phyloP scores from a whole-genome alignment of 305 asterid genomes.

The Fraxinus sp. region DNA sequence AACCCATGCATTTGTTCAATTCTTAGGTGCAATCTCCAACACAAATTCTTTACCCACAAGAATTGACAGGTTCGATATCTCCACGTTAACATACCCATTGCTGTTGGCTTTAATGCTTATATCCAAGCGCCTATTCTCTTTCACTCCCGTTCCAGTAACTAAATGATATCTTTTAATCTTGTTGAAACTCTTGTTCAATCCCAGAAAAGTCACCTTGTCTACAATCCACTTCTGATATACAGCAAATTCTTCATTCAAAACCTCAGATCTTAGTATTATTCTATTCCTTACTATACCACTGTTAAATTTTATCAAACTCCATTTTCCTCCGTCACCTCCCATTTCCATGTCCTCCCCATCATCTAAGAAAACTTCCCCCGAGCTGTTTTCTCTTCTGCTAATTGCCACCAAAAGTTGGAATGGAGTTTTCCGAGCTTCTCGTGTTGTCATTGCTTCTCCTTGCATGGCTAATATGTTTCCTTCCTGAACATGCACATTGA shows the following conservation, averaged over 20 bases:
- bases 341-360: constrained; percentile 51
- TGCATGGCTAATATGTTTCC: constrained; percentile 70
- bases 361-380: constrained; percentile 62
- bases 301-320: constrained; percentile 45
- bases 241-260: constrained; percentile 57
- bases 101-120: background rate
- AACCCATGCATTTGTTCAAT: constrained; percentile 4
- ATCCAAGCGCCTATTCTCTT: constrained; percentile 2
- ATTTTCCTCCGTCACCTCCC: constrained; percentile 43
- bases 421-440: constrained; percentile 52
- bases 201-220: constrained; percentile 44
- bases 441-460: constrained; percentile 71
- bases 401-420: constrained; percentile 56
- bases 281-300: constrained; percentile 27
- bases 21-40: constrained; percentile 29
- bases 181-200: constrained; percentile 29
- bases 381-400: constrained; percentile 33
- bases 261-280: constrained; percentile 43
- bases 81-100: constrained; percentile 35
- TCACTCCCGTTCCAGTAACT: constrained; percentile 16
- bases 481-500: constrained; percentile 59
- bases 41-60: constrained; percentile 44
- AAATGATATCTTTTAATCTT: constrained; percentile 23
- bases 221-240: constrained; percentile 47
- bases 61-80: constrained; percentile 36